Percentiles rank a stretch among this genome's conserved stretches.
These are phyloP conservation scores for Fusarium setosum DNA, from an alignment of 2,329 filamentous ascomycete species.

Conservation along the genomic window DNA sequence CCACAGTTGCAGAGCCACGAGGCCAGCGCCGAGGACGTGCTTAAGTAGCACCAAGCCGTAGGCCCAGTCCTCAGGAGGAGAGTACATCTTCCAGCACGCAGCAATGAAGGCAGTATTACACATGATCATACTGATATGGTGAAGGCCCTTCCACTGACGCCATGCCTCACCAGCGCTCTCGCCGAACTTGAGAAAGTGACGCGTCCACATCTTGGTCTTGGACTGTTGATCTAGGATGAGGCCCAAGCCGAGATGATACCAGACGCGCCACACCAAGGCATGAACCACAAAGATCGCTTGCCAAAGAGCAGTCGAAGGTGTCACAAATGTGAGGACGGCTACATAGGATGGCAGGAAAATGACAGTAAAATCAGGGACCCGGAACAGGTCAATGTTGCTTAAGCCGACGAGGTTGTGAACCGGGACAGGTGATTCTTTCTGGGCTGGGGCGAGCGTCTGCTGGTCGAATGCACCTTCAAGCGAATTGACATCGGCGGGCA, in stretches of 20 bases:
- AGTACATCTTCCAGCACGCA: slow-evolving; percentile 97
- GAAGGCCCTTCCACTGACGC: slow-evolving; percentile 97
- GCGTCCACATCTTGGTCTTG: slow-evolving; percentile 91
- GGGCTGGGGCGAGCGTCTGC: slow-evolving; percentile 35
- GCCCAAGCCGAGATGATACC: slow-evolving; percentile 91
- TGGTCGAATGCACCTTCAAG: slow-evolving; percentile 39
- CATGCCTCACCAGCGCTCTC: slow-evolving; percentile 92
- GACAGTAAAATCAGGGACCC: slow-evolving; percentile 85
- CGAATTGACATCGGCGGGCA: slow-evolving; percentile 41
- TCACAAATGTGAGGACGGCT: slow-evolving; percentile 77
- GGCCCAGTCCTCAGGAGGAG: slow-evolving; percentile 84
- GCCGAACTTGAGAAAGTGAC: slow-evolving; percentile 97
- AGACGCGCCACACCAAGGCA: slow-evolving; percentile 85
- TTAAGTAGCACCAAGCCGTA: slow-evolving; percentile 88
- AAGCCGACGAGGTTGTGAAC: slow-evolving; percentile 88
- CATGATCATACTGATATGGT: slow-evolving; percentile 91
- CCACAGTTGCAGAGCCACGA: slow-evolving; percentile 92
- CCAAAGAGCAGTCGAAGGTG: slow-evolving; percentile 80
- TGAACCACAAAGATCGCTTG: slow-evolving; percentile 85
- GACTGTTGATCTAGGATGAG: slow-evolving; percentile 88
- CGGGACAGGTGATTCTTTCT: slow-evolving; percentile 65
- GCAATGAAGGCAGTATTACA: slow-evolving; percentile 90
- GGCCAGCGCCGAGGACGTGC: slow-evolving; percentile 83
- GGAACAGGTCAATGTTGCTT: slow-evolving; percentile 87
- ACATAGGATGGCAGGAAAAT: slow-evolving; percentile 82